Percentiles rank a stretch among this genome's conserved stretches.
Evolutionary conservation across 495 filamentous ascomycete genomes (phyloP).

Genomic region (Parmelia sp.): DNA sequence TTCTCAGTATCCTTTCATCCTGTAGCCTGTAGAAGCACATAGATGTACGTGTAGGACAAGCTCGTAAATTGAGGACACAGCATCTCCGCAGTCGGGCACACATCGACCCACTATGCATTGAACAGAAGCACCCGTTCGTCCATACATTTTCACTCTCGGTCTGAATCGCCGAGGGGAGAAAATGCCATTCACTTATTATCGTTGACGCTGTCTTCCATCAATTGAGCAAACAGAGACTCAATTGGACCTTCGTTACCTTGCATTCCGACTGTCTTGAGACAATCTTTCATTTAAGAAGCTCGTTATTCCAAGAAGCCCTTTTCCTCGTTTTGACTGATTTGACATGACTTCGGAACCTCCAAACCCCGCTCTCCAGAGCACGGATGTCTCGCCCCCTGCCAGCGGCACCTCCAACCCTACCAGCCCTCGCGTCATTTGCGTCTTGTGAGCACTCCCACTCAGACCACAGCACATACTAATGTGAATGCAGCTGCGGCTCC

Average conservation of each 20-base stretch:
- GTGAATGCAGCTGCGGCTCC: slow-evolving; percentile 60
- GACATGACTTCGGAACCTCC: not conserved
- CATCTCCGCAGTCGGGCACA: not conserved
- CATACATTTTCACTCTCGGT: not conserved
- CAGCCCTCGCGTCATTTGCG: slow-evolving; percentile 57
- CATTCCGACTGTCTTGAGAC: not conserved
- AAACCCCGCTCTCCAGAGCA: not conserved
- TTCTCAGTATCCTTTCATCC: not conserved
- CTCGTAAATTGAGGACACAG: slow-evolving; percentile 6
- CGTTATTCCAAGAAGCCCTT: not conserved
- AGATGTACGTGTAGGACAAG: not conserved
- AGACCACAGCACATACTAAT: slow-evolving; percentile 17
- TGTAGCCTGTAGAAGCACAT: not conserved
- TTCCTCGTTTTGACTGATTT: not conserved
- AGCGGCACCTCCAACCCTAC: slow-evolving; percentile 1
- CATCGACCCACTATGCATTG: not conserved
- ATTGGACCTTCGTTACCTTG: not conserved
- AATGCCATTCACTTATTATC: not conserved
- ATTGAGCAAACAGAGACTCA: not conserved
- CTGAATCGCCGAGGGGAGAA: not conserved
- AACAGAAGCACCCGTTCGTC: not conserved
- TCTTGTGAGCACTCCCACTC: slow-evolving; percentile 54
- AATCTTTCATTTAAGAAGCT: not conserved
- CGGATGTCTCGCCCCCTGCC: not conserved
- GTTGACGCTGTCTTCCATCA: not conserved